Evolutionary conservation across 768 basidiomycete genomes (phyloP).

Genomic region (Psilocybe subaeruginosa): DNA sequence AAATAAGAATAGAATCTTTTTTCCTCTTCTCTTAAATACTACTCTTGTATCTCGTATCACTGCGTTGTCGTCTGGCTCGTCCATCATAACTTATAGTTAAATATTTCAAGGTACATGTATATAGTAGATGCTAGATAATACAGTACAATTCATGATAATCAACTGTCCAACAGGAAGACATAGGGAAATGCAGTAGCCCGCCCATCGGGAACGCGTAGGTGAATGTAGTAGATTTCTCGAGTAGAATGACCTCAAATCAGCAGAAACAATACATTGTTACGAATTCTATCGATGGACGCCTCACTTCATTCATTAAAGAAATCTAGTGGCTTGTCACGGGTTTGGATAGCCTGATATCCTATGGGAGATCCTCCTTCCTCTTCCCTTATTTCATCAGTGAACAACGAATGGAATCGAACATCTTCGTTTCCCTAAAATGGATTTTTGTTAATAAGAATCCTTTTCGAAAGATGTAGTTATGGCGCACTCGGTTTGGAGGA

Average conservation of each 20-base stretch:
- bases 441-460: neutral
- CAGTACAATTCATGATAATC: neutral
- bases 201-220: neutral
- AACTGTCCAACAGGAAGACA: neutral
- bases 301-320: slow-evolving; percentile 67
- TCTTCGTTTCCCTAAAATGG: slow-evolving; percentile 59
- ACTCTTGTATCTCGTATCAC: neutral
- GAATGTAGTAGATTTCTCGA: neutral
- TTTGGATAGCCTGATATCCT: slow-evolving; percentile 70
- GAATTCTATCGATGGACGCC: neutral
- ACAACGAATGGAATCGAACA: slow-evolving; percentile 72
- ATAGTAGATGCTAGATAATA: neutral
- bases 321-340: slow-evolving; percentile 56
- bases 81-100: neutral
- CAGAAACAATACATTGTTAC: slow-evolving; percentile 1
- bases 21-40: slow-evolving; percentile 16
- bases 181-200: neutral
- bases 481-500: slow-evolving; percentile 66
- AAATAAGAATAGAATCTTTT: slow-evolving; percentile 16
- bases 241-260: neutral
- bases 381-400: slow-evolving; percentile 58
- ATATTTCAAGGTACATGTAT: neutral
- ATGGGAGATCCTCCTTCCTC: slow-evolving; percentile 51
- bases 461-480: neutral
- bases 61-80: neutral